Percentiles rank a stretch among this genome's conserved stretches.
Evolutionary conservation across 352 stramenopile genomes (phyloP).

Genomic region (Pythium scleroteichum): DNA sequence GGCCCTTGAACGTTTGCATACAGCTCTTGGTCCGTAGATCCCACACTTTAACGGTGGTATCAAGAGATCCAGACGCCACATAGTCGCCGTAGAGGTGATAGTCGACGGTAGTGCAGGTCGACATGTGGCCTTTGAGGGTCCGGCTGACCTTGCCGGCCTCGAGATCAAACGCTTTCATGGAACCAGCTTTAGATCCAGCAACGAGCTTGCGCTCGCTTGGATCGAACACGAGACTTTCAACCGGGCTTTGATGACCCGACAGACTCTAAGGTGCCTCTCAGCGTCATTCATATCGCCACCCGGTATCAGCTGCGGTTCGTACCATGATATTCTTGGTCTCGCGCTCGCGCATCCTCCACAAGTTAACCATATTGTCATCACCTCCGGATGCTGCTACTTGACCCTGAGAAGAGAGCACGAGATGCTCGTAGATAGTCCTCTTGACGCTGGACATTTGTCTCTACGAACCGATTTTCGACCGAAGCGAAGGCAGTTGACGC

Average conservation of each 20-base stretch:
- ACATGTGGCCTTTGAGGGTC: slow-evolving; percentile 85
- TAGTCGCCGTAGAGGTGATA: slow-evolving; percentile 89
- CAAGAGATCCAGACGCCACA: slow-evolving; percentile 74
- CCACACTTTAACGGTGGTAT: slow-evolving; percentile 89
- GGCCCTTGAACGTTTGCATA: slow-evolving; percentile 87
- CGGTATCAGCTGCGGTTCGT: background rate
- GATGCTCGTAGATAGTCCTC: too few species aligned
- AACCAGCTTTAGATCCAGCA: slow-evolving; percentile 74
- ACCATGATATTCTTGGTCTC: slow-evolving; percentile 91
- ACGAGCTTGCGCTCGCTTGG: slow-evolving; percentile 74
- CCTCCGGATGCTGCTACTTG: slow-evolving; percentile 79
- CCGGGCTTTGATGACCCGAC: slow-evolving; percentile 66
- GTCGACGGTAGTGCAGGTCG: slow-evolving; percentile 75
- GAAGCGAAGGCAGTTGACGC: slow-evolving; percentile 83
- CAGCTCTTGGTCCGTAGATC: slow-evolving; percentile 83
- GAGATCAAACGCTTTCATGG: slow-evolving; percentile 85
- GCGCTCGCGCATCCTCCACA: slow-evolving; percentile 86
- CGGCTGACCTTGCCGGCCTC: slow-evolving; percentile 76
- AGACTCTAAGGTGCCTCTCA: slow-evolving; percentile 50
- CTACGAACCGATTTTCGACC: slow-evolving; percentile 71
- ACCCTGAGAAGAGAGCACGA: slow-evolving; percentile 33
- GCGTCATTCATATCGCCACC: background rate
- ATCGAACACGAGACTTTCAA: slow-evolving; percentile 84
- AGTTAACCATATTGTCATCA: slow-evolving; percentile 79
- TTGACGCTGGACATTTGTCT: too few species aligned